Evolutionary conservation across 1,284 basidiomycete species (phyloP).

Genomic region (Ceratobasidium theobromae): DNA sequence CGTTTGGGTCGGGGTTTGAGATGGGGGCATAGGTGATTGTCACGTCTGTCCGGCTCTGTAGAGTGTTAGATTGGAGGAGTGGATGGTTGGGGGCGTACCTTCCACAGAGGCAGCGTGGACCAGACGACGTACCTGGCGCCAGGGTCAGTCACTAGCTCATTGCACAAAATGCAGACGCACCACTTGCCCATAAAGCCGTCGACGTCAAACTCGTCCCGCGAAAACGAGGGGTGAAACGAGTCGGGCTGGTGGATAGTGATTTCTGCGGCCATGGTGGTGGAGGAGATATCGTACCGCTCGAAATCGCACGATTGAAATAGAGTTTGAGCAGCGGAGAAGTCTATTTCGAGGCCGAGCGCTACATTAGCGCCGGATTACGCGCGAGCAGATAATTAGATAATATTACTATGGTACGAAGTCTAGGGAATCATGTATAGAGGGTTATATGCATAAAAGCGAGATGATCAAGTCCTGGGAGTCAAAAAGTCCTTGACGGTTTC

Average conservation of each 20-base stretch:
- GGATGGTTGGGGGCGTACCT: conserved; percentile 42
- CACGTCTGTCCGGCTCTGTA: conserved; percentile 49
- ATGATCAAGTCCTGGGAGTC: too few species aligned
- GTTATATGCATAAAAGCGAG: too few species aligned
- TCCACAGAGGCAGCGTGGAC: conserved; percentile 54
- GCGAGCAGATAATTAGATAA: too few species aligned
- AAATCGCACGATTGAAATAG: too few species aligned
- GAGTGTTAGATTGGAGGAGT: neutral
- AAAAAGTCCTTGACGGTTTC: conserved; percentile 46
- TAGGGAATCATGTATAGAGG: too few species aligned
- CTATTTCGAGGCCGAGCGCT: too few species aligned
- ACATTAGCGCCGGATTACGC: too few species aligned
- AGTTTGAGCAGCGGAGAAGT: too few species aligned
- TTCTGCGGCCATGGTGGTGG: too few species aligned
- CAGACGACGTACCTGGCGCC: conserved; percentile 47
- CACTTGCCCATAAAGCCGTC: conserved; percentile 51
- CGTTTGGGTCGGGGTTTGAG: conserved; percentile 32
- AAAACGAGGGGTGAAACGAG: conserved; percentile 40
- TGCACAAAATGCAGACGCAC: conserved; percentile 32
- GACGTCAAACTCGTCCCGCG: conserved; percentile 42
- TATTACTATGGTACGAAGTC: too few species aligned
- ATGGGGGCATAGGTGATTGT: conserved; percentile 48
- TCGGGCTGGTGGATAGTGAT: conserved; percentile 25
- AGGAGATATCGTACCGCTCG: too few species aligned
- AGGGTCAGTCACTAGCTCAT: neutral